phyloP scores from a whole-genome alignment of 2,329 filamentous ascomycete genomes.

The Didymosphaeria variabile region DNA sequence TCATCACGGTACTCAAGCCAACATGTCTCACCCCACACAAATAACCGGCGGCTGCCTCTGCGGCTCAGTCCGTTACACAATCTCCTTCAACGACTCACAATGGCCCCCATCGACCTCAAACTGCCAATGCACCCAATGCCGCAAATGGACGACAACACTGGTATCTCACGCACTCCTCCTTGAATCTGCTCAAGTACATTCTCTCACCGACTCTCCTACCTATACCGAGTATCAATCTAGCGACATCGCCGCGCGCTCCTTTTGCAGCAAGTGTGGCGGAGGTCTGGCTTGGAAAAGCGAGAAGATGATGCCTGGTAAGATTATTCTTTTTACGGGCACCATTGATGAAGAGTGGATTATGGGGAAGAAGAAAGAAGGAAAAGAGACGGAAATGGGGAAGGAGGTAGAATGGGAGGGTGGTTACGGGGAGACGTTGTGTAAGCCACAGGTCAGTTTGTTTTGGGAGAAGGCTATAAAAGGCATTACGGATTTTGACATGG shows the following conservation, averaged over 20 bases:
- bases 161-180: not conserved
- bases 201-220: not conserved
- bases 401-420: not conserved
- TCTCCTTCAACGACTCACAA: not conserved
- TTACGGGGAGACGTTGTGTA: not conserved
- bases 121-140: slow-evolving; percentile 2
- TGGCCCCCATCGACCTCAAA: not conserved
- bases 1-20: not conserved
- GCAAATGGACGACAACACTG: slow-evolving; percentile 4
- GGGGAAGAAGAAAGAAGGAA: not conserved
- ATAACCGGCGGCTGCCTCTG: slow-evolving; percentile 5
- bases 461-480: slow-evolving; percentile 2
- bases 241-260: not conserved
- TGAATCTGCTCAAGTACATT: not conserved
- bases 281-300: not conserved
- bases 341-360: slow-evolving; percentile 3
- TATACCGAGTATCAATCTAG: not conserved
- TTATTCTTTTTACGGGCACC: not conserved
- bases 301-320: slow-evolving; percentile 1
- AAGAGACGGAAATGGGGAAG: not conserved
- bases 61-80: not conserved
- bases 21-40: not conserved
- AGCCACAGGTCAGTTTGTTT: slow-evolving; percentile 1
- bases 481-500: slow-evolving; percentile 2
- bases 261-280: not conserved